These are phyloP conservation scores for Cryoendolithus antarcticus DNA, from an alignment of 2,329 filamentous ascomycete genomes.

Conservation along the genomic window DNA sequence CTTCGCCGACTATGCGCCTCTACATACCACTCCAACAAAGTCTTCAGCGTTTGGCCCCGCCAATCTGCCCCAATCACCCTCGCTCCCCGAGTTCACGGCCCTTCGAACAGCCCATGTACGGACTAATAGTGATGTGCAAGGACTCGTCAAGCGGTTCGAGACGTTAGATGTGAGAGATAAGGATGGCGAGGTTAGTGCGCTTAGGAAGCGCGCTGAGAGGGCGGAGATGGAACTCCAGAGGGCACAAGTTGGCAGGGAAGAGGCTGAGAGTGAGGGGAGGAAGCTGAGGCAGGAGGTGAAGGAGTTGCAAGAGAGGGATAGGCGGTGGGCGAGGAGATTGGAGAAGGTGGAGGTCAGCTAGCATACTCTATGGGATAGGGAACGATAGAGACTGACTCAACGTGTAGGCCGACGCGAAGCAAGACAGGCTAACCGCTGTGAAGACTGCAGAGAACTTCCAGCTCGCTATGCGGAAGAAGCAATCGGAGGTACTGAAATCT, in stretches of 20 bases:
- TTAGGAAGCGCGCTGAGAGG: constrained; percentile 31
- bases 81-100: constrained; percentile 19
- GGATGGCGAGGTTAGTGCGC: constrained; percentile 27
- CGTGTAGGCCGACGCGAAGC: constrained; percentile 24
- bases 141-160: constrained; percentile 59
- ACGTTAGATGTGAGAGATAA: constrained; percentile 44
- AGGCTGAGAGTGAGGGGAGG: constrained; percentile 57
- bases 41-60: constrained; percentile 9
- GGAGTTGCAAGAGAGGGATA: constrained; percentile 53
- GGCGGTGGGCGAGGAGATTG: constrained; percentile 52
- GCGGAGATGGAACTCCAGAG: constrained; percentile 32
- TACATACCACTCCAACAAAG: constrained; percentile 6
- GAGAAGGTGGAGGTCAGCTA: constrained; percentile 53
- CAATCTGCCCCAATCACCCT: constrained; percentile 18
- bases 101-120: constrained; percentile 28
- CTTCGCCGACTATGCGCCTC: constrained; percentile 19
- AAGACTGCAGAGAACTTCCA: constrained; percentile 12
- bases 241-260: constrained; percentile 41
- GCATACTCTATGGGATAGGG: too few species aligned
- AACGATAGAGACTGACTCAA: constrained; percentile 23
- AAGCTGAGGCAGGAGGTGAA: constrained; percentile 50
- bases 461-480: constrained; percentile 10
- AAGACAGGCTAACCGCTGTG: constrained; percentile 2
- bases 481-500: too few species aligned
- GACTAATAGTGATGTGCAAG: constrained; percentile 47